Base-by-base conservation (phyloP, 441 rosid species). In the Jatropha podagrica region DNA sequence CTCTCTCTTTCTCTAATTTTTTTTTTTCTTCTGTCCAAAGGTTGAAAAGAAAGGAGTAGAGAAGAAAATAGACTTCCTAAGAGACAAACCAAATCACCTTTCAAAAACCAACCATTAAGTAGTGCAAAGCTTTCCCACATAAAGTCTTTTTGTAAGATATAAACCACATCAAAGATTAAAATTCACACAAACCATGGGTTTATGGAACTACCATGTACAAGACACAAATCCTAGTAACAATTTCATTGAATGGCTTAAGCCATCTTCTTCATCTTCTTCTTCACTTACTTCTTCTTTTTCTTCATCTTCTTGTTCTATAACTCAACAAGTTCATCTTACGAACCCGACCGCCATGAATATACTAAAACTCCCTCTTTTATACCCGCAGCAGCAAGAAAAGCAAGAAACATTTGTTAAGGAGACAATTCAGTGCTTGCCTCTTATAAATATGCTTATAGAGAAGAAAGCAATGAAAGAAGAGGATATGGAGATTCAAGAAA, bases 161-260 rank as follows among this genome's bases (percentile, higher is more conserved):
- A 87, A 82, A 78, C 85, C 83, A 77, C 49, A 71, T 67, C 42
- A 69, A 37, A 40, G 38, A 63, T 64, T 69, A 76, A 78, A 65
- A 74, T 60, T 78, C 71, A 13, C 68, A 41, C 62, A 68, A 61
- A 80, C 81, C 70, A 90, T 87, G 96, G 92, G 92, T 37, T 78
- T 86, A 62, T 83, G 84, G 88, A 87, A 84, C 80, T 77, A 68
- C 82, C 86, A 82, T 66, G 83, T 83, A 71, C 81, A 79, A 38
- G 86, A 80, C 68, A 77, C 82, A 46, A 68, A 80, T 56, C 88
- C 91, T 59, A 79, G 86, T 10, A 51, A 1, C 46, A 52, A 52
- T 83, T 91, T 95, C 88, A 89, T 93, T 78, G 97, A 95, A 87
- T 95, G 97, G 97, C 95, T 95, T 68, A 89, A 91, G 77, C 92